These are phyloP conservation scores for Trypanosoma platydactyli DNA, from an alignment of 208 protist genomes.

Conservation along the genomic window DNA sequence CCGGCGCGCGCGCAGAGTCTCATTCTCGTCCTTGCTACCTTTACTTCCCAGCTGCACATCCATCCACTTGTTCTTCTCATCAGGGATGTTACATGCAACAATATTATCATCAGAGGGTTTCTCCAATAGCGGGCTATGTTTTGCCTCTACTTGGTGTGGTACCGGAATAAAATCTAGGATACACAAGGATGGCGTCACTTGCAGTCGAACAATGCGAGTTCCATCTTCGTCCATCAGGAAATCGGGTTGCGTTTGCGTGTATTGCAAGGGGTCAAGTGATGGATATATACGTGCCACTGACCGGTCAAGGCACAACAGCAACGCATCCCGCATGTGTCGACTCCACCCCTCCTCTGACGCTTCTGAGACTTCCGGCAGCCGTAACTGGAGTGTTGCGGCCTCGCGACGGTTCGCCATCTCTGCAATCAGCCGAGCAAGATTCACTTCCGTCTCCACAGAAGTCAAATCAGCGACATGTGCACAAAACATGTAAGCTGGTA, in stretches of 20 bases:
- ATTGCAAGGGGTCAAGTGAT: constrained; percentile 66
- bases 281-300: constrained; percentile 67
- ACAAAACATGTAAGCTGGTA: constrained; percentile 9
- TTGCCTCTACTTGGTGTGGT: constrained; percentile 24
- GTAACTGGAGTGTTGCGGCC: constrained; percentile 3
- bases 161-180: constrained; percentile 8
- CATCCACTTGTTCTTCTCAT: constrained; percentile 38
- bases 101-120: constrained; percentile 11
- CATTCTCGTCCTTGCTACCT: not conserved
- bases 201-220: not conserved
- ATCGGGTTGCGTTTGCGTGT: constrained; percentile 22
- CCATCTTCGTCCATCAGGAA: not conserved
- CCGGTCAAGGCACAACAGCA: constrained; percentile 74
- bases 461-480: constrained; percentile 13
- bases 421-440: constrained; percentile 21
- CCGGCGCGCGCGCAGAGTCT: constrained; percentile 18
- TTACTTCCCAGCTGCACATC: constrained; percentile 22
- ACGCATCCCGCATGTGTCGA: constrained; percentile 36
- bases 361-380: not conserved
- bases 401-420: constrained; percentile 11
- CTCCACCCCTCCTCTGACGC: constrained; percentile 4
- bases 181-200: constrained; percentile 2
- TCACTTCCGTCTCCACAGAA: constrained; percentile 16
- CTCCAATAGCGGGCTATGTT: not conserved
- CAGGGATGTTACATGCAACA: constrained; percentile 5